Evolutionary conservation across 208 protist species (phyloP), one percentile per base, ranked within the genome.

Genomic region (Leishmania tropica): DNA sequence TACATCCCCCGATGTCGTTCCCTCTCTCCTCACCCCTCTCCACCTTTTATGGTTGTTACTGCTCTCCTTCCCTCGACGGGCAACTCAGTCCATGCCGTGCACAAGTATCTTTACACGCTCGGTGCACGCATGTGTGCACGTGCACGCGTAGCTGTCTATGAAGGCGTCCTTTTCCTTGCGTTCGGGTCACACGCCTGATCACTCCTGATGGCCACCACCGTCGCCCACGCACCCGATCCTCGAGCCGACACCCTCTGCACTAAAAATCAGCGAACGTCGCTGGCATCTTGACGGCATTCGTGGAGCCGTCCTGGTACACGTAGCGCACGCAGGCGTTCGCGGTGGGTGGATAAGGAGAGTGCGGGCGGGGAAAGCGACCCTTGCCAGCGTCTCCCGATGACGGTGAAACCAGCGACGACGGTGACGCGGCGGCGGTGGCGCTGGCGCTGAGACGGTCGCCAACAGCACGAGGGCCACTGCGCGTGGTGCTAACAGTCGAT

Each of bases 241-340:
- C 71, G 47, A 21, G 51, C n/a, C 13, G 40, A 17, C 40, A 15
- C 56, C 47, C 40, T 42, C 73, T 56, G 45, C 37, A 2, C 53
- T 88, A 95, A 75, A 96, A 97, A 70, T 97, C 93, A 8, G 81
- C 73, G 45, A 96, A 77, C 5, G 80, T 80, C 6, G 94, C 93
- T 2, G 91, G 91, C 80, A 96, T 93, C 74, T 92, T 92, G 40
- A 97, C 93, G 3, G 90, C 94, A 74, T 97, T 97, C 19, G 94
- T 96, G 75, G 84, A 89, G 31, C 94, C 94, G 62, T 96, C 94
- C 56, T 95, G 88, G 78, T 96, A 95, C 2, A 89, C 79, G 85
- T 97, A 97, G 6, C 86, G 78, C 53, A 84, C 88, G 45, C 71
- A 67, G 3, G 75, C 75, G 37, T 2, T 17, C 37, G 10, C 42